Percentiles rank a stretch among this genome's conserved stretches.
These are phyloP conservation scores for Talaromyces ruber DNA, from an alignment of 495 filamentous ascomycete genomes.

Conservation along the genomic window DNA sequence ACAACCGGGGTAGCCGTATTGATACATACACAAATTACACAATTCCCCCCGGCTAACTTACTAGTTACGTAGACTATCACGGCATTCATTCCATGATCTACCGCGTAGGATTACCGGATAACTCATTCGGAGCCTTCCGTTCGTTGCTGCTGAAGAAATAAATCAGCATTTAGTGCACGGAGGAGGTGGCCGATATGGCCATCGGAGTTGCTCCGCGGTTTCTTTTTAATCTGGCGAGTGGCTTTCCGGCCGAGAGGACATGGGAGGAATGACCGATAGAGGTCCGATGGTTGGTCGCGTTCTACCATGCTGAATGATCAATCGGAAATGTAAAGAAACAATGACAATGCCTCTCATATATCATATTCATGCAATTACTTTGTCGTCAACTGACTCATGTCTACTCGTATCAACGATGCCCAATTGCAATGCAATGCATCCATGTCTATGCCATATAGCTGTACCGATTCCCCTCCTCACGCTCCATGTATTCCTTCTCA, in stretches of 20 bases:
- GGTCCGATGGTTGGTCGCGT: too few species aligned
- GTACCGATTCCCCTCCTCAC: slow-evolving; percentile 68
- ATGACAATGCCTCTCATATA: too few species aligned
- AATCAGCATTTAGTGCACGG: not conserved
- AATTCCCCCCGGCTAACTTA: not conserved
- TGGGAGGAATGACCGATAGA: too few species aligned
- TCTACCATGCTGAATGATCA: too few species aligned
- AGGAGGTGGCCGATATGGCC: not conserved
- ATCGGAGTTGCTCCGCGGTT: not conserved
- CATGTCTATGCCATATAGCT: slow-evolving; percentile 65
- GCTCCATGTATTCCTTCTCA: slow-evolving; percentile 93
- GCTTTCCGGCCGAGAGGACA: not conserved
- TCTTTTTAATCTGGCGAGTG: too few species aligned
- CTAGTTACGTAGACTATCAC: not conserved
- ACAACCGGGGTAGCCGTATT: not conserved
- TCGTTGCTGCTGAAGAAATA: not conserved
- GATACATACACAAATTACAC: not conserved
- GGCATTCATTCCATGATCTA: not conserved
- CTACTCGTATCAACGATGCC: not conserved
- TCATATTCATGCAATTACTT: not conserved
- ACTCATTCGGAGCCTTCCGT: not conserved
- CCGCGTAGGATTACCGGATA: not conserved
- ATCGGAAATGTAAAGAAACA: too few species aligned
- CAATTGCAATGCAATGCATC: not conserved
- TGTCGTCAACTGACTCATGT: not conserved